phyloP scores from a whole-genome alignment of 352 stramenopile species.

The Elongisporangium senticosum region DNA sequence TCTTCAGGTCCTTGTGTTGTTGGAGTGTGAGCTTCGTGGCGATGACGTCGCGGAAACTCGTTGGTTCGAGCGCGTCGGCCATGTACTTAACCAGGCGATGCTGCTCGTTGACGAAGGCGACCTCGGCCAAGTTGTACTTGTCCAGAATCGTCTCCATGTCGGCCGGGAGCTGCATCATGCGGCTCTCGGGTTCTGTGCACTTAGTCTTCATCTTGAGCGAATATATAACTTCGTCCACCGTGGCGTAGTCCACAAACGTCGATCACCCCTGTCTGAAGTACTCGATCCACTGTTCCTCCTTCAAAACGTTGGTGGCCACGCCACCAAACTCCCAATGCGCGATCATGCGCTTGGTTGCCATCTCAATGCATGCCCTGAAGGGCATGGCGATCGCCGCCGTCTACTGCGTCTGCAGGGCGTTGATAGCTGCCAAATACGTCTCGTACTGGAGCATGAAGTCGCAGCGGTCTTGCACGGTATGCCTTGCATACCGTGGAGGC shows the following conservation, averaged over 20 bases:
- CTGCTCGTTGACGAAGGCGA: conserved; percentile 2
- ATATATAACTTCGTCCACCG: background rate
- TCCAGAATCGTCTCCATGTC: conserved; percentile 1
- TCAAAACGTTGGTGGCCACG: background rate
- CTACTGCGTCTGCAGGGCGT: conserved; percentile 1
- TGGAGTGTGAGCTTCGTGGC: background rate
- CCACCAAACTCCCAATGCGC: background rate
- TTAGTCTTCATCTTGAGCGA: background rate
- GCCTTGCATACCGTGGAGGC: background rate
- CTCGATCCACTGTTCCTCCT: conserved; percentile 1
- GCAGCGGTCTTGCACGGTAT: background rate
- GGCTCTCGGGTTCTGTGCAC: background rate
- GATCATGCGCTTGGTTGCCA: background rate
- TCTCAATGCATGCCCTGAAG: background rate
- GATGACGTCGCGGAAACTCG: background rate
- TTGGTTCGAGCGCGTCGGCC: background rate
- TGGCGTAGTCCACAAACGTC: background rate
- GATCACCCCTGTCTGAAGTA: background rate
- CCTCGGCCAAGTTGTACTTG: background rate
- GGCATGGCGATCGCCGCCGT: background rate
- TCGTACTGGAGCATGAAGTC: conserved; percentile 3
- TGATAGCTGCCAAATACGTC: background rate
- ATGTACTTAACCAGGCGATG: background rate
- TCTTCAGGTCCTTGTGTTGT: background rate
- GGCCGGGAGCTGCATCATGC: background rate